Evolutionary conservation across 106 monocot species (phyloP).

Genomic region (Dendrobium nobile): DNA sequence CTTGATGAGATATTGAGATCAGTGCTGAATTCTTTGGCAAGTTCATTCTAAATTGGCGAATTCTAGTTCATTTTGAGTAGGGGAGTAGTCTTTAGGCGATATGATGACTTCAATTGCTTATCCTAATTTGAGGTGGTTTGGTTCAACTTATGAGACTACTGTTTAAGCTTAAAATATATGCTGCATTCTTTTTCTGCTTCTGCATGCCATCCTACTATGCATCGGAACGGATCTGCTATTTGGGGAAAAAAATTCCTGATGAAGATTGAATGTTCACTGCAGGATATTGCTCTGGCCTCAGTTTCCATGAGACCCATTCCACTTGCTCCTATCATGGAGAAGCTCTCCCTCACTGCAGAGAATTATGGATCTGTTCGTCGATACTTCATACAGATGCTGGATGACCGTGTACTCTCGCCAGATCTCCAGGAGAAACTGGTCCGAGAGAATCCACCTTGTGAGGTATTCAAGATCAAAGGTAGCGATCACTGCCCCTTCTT

Average conservation of each 20-base stretch:
- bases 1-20: too few relatives aligned
- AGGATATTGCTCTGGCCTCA: constrained; percentile 78
- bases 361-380: constrained; percentile 66
- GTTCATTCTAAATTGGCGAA: too few relatives aligned
- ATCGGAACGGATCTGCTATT: too few relatives aligned
- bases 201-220: background rate
- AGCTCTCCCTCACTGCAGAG: constrained; percentile 63
- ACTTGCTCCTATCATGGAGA: constrained; percentile 84
- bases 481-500: constrained; percentile 98
- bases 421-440: constrained; percentile 88
- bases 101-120: too few relatives aligned
- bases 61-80: too few relatives aligned
- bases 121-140: too few relatives aligned
- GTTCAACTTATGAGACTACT: background rate
- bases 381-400: constrained; percentile 80
- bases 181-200: background rate
- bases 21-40: too few relatives aligned
- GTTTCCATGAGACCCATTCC: constrained; percentile 60
- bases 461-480: constrained; percentile 84
- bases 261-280: constrained; percentile 8
- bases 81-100: too few relatives aligned
- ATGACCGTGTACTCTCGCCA: constrained; percentile 63
- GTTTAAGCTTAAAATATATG: background rate
- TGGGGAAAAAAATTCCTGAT: background rate
- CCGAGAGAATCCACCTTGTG: constrained; percentile 57